Evolutionary conservation across 257 asterid species (phyloP), one percentile per base, ranked within the genome.

Genomic region (Nicotiana otophora): DNA sequence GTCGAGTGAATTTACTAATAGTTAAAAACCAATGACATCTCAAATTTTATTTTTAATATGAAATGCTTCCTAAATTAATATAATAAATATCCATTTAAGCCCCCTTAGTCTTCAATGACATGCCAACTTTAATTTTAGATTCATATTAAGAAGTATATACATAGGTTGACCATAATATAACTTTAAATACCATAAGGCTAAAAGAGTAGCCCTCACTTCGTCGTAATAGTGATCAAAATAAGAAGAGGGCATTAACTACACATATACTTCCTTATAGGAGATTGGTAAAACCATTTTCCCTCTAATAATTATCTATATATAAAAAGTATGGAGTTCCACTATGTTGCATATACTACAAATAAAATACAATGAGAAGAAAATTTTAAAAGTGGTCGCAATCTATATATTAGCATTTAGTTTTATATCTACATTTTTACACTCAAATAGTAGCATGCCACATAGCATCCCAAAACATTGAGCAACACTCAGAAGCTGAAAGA

Each of bases 391-490:
- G 1, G 5, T 11, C 0, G 14, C 16, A 23, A 20, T 62, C 51
- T 42, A 33, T 5, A n/a, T 26, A 62, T 74, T 64, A 67, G 54
- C 54, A 63, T 46, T 74, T 65, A 28, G 54, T 46, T 67, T 78
- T 58, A 84, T 82, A 85, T 80, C 66, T 6, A 64, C 82, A 70
- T 75, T 81, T 87, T 74, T 86, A 85, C 85, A 82, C 86, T 86
- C 84, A 62, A 82, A 26, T 28, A 28, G 30, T 61, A 83, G 78
- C 84, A 85, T 60, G 83, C 76, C 81, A 88, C 82, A 83, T 87
- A 84, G 30, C 91, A 83, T 74, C 89, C 89, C 85, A 85, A 85
- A 88, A 87, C 82, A 83, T 82, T 84, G 85, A 84, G 82, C 65
- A 83, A 70, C 81, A 70, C 81, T 70, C 82, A 65, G 67, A 75